Percentiles rank a stretch among this genome's conserved stretches.
These are phyloP conservation scores for Wickerhamomyces canadensis DNA, from an alignment of 805 yeast species.

Conservation along the genomic window DNA sequence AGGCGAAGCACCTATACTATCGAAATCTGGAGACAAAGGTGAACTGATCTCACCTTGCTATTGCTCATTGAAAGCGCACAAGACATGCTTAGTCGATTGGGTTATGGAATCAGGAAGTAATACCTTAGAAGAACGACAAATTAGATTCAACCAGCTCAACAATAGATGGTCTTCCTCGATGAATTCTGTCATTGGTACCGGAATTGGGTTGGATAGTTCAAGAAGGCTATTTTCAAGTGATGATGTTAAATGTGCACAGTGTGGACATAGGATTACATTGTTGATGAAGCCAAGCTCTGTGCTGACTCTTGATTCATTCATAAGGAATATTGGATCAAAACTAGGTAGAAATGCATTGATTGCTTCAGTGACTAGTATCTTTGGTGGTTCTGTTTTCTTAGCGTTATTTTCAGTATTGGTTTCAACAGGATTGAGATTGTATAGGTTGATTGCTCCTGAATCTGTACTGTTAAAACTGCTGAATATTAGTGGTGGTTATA, in stretches of 20 bases:
- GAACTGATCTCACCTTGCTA: conserved; percentile 31
- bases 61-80: conserved; percentile 31
- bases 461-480: conserved; percentile 25
- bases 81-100: conserved; percentile 30
- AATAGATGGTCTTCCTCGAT: background rate
- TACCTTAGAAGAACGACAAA: background rate
- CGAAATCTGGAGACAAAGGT: conserved; percentile 21
- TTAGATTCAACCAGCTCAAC: background rate
- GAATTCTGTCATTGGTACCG: background rate
- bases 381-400: conserved; percentile 17
- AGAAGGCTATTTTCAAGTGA: background rate
- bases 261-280: conserved; percentile 25
- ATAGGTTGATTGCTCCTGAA: conserved; percentile 22
- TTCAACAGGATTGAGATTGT: conserved; percentile 20
- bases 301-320: conserved; percentile 5
- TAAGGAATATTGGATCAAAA: conserved; percentile 11
- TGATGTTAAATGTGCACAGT: conserved; percentile 30
- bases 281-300: conserved; percentile 10
- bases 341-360: conserved; percentile 4
- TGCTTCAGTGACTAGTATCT: conserved; percentile 11
- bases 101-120: conserved; percentile 19
- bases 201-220: background rate
- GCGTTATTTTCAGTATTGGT: conserved; percentile 7
- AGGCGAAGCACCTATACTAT: background rate
- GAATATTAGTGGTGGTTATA: conserved; percentile 10